phyloP scores from a whole-genome alignment of 768 basidiomycete species.

The Gloeopeniophorella convolvens region DNA sequence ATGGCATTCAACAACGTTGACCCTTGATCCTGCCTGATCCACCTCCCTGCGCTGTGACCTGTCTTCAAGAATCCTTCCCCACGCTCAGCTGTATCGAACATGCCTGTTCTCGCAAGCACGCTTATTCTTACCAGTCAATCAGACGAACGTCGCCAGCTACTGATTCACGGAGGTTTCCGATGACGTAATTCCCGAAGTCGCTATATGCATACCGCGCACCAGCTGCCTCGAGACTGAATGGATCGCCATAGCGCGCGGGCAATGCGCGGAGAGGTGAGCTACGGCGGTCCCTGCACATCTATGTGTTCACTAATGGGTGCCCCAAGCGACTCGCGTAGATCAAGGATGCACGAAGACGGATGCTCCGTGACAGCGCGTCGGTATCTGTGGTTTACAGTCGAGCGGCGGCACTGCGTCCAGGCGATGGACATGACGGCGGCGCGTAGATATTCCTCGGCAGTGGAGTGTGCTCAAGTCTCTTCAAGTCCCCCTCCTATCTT shows the following conservation, averaged over 20 bases:
- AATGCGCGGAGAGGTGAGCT: constrained; percentile 25
- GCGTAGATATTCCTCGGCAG: constrained; percentile 47
- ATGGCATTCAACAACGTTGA: too few relatives aligned
- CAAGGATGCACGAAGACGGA: constrained; percentile 23
- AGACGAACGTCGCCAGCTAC: constrained; percentile 31
- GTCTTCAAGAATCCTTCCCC: too few relatives aligned
- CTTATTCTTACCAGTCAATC: constrained; percentile 43
- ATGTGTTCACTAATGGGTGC: constrained; percentile 43
- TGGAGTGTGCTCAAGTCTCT: constrained; percentile 41
- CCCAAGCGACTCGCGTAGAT: constrained; percentile 35
- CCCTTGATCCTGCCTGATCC: too few relatives aligned
- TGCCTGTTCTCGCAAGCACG: constrained; percentile 31
- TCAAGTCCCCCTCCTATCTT: too few relatives aligned
- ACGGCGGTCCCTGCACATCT: constrained; percentile 31
- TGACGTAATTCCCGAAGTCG: constrained; percentile 19
- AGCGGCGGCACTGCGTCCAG: constrained; percentile 39
- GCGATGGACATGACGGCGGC: constrained; percentile 47
- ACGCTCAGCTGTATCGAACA: constrained; percentile 6
- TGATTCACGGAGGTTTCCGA: too few relatives aligned
- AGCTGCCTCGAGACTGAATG: constrained; percentile 37
- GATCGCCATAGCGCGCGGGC: constrained; percentile 34
- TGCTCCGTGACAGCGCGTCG: constrained; percentile 31
- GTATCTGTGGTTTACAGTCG: constrained; percentile 35
- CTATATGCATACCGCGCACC: constrained; percentile 29
- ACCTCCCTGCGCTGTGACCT: too few relatives aligned